A percentile compares a stretch with the other conserved stretches of the same genome.
Conservation (phyloP, 2,329 filamentous ascomycete genomes). For the Tothia fuscella region DNA sequence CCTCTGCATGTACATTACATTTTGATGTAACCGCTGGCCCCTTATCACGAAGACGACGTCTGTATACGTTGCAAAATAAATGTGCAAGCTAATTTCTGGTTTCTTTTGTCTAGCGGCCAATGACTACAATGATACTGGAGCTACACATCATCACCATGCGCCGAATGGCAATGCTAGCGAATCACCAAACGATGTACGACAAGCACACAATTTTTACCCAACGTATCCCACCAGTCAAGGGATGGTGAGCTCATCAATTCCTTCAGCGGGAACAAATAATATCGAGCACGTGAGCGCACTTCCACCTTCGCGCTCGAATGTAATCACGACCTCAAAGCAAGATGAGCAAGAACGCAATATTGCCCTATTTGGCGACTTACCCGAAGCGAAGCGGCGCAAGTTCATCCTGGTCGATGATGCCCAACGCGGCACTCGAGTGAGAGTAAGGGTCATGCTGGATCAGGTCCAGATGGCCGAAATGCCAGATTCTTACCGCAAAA, state of each 20-base stretch:
- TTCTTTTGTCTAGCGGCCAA: conserved; percentile 41
- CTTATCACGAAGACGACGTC: conserved; percentile 3
- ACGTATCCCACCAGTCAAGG: conserved; percentile 49
- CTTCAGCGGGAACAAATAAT: conserved; percentile 46
- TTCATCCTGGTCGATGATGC: conserved; percentile 93
- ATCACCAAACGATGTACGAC: conserved; percentile 55
- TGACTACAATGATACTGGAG: conserved; percentile 46
- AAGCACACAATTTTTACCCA: conserved; percentile 64
- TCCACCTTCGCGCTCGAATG: conserved; percentile 27
- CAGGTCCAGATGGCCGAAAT: conserved; percentile 91
- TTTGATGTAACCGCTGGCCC: conserved; percentile 12
- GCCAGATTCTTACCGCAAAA: conserved; percentile 85
- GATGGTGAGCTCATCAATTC: conserved; percentile 46
- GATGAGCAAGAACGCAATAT: conserved; percentile 48
- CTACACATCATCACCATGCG: conserved; percentile 55
- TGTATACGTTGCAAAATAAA: not conserved
- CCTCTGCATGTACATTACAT: conserved; percentile 23
- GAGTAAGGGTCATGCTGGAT: conserved; percentile 87
- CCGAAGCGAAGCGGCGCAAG: conserved; percentile 84
- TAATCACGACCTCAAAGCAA: conserved; percentile 32
- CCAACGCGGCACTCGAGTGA: conserved; percentile 66
- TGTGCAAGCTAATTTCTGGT: conserved; percentile 18
- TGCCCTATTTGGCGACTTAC: conserved; percentile 75
- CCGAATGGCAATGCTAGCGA: conserved; percentile 39
- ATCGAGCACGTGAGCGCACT: conserved; percentile 36